Conservation (phyloP, 306 rosid species). For the Hylodesmum podocarpum region DNA sequence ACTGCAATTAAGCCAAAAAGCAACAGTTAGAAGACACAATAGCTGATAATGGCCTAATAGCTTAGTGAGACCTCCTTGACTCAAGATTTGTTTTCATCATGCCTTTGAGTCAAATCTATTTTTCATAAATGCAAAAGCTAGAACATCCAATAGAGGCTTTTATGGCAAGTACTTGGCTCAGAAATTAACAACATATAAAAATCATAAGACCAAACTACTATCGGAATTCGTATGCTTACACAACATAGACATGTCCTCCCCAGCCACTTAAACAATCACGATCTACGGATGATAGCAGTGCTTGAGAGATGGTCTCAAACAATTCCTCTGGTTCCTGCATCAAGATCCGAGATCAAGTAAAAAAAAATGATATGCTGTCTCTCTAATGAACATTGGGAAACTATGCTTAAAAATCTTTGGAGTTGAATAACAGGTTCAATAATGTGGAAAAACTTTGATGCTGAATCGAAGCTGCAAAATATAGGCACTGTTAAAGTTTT, state of each 20-base stretch:
- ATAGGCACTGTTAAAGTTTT: neutral
- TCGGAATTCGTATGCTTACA: constrained; percentile 60
- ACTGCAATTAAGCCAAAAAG: no score
- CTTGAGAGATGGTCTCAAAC: constrained; percentile 94
- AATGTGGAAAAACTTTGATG: neutral
- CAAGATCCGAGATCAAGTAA: constrained; percentile 26
- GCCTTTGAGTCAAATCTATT: neutral
- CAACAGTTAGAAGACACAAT: neutral
- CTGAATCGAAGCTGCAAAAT: neutral
- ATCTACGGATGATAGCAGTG: constrained; percentile 89
- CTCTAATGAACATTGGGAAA: neutral
- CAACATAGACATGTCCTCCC: constrained; percentile 97
- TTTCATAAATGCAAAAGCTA: neutral
- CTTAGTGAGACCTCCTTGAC: neutral
- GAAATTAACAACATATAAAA: constrained; percentile 2
- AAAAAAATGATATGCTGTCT: neutral
- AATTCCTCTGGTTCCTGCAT: constrained; percentile 91
- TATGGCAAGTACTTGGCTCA: neutral
- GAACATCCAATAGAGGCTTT: neutral
- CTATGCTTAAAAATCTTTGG: neutral
- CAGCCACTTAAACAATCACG: constrained; percentile 99
- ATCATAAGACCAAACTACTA: neutral
- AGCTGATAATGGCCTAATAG: neutral
- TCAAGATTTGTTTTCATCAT: neutral
- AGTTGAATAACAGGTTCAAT: neutral